phyloP scores from a whole-genome alignment of 2,329 filamentous ascomycete species.

The Penicillium polonicum region DNA sequence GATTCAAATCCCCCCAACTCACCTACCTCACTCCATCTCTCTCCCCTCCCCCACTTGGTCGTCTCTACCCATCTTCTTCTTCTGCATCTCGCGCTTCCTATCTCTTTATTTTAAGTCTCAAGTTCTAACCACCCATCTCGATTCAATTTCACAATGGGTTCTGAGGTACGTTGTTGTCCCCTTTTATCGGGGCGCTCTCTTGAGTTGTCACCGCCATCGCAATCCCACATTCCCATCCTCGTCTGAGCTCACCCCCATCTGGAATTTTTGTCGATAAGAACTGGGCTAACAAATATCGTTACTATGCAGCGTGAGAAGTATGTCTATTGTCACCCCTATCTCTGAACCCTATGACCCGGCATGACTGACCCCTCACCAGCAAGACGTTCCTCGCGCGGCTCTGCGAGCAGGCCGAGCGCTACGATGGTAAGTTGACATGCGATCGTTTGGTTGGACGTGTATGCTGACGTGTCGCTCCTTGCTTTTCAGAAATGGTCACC shows the following conservation, averaged over 20 bases:
- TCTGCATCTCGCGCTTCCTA: slow-evolving; percentile 18
- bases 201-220: slow-evolving; percentile 31
- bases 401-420: slow-evolving; percentile 99
- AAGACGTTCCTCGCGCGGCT: slow-evolving; percentile 99
- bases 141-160: slow-evolving; percentile 54
- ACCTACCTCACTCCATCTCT: slow-evolving; percentile 15
- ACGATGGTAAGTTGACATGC: slow-evolving; percentile 69
- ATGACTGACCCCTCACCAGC: slow-evolving; percentile 57
- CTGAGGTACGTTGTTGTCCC: slow-evolving; percentile 57
- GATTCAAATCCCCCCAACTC: slow-evolving; percentile 20
- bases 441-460: background rate
- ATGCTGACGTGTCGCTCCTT: slow-evolving; percentile 27
- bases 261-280: slow-evolving; percentile 34
- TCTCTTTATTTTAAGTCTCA: slow-evolving; percentile 16
- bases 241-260: slow-evolving; percentile 8
- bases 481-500: slow-evolving; percentile 78
- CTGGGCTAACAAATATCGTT: slow-evolving; percentile 35
- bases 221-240: slow-evolving; percentile 19
- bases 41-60: slow-evolving; percentile 26
- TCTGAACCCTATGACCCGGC: slow-evolving; percentile 14
- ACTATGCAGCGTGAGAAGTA: slow-evolving; percentile 67
- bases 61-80: slow-evolving; percentile 23
- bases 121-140: slow-evolving; percentile 48
- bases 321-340: slow-evolving; percentile 33
- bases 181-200: slow-evolving; percentile 35